Evolutionary conservation across 2,329 filamentous ascomycete genomes (phyloP), one percentile per base, ranked within the genome.

Genomic region (Colletotrichum sansevieriae): DNA sequence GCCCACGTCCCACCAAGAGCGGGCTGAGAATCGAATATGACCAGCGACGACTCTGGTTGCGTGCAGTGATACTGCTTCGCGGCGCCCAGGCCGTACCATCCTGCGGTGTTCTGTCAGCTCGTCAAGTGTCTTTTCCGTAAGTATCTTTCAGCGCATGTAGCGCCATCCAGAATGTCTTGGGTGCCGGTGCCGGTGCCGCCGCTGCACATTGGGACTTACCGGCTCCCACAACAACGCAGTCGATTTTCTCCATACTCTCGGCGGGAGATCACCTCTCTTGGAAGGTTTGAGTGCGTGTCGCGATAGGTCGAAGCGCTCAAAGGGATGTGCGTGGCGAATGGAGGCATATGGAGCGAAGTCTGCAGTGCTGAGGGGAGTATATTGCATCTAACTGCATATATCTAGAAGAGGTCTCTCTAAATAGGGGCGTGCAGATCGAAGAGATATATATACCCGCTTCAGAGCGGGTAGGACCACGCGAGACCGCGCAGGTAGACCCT

Each of bases 1-100:
- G 89, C 86, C 92, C 92, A 94, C 13, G 89, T 89, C 3, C 92
- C 92, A 0, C 92, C 92, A 7, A 90, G 74, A 0, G 86, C 85
- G 13, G 82, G 76, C 10, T 83, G 82, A 4, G 83, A 78, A 52
- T 93, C 91, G 33, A 92, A 78, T 11, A 93, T 75, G 1, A 84
- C 78, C n/a, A 92, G 75, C 2, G 83, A 84, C 55, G 83, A 81
- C 15, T 80, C 75, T 1, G 90, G 90, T 71, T 91, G 83, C 37
- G 89, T 75, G 71, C 88, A 82, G 62, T 85, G 84, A 74, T 88
- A 90, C 20, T 87, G 87, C 77, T 90, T 90, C 51, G 90, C 87
- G 18, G 85, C 83, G 1, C 83, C 84, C 29, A 92, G 80, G 20
- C 90, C 90, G 74, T 82, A 83, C 80, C 80, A 83, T 64, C 85